phyloP scores from a whole-genome alignment of 441 rosid species.

The Gossypium schwendimanii region DNA sequence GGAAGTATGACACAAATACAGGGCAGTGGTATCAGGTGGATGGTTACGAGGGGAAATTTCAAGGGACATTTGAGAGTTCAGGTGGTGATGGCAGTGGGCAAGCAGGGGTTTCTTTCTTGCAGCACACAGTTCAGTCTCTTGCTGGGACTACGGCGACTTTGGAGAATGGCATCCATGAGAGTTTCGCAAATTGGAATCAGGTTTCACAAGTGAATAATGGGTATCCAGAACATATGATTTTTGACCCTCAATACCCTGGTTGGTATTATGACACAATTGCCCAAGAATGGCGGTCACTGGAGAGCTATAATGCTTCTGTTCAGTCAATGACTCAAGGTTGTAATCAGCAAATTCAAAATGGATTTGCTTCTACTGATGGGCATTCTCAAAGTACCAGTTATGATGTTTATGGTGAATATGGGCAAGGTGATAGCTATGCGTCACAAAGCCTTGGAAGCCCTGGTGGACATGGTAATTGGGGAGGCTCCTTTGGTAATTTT shows the following conservation, averaged over 20 bases:
- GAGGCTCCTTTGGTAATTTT: slow-evolving; percentile 35
- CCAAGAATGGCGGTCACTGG: slow-evolving; percentile 65
- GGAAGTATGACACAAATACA: slow-evolving; percentile 67
- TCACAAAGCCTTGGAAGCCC: slow-evolving; percentile 33
- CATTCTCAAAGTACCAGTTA: slow-evolving; percentile 27
- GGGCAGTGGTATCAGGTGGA: slow-evolving; percentile 87
- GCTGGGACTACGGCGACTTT: slow-evolving; percentile 26
- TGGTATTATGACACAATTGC: slow-evolving; percentile 78
- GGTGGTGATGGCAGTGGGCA: slow-evolving; percentile 35
- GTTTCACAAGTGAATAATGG: slow-evolving; percentile 53
- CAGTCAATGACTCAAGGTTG: slow-evolving; percentile 41
- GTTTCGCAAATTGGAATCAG: slow-evolving; percentile 60
- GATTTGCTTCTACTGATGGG: slow-evolving; percentile 26
- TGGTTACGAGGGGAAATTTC: slow-evolving; percentile 29
- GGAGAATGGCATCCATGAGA: slow-evolving; percentile 44
- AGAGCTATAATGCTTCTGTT: slow-evolving; percentile 54
- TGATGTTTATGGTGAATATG: slow-evolving; percentile 21
- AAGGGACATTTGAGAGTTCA: slow-evolving; percentile 18
- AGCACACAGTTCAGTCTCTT: slow-evolving; percentile 48
- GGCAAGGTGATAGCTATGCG: slow-evolving; percentile 35
- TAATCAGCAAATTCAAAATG: slow-evolving; percentile 46
- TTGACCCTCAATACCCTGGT: slow-evolving; percentile 89
- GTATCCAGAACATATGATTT: slow-evolving; percentile 81
- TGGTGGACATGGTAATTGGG: slow-evolving; percentile 46
- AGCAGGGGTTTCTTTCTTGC: slow-evolving; percentile 45